phyloP scores from a whole-genome alignment of 495 filamentous ascomycete species.

The Hypoxylon cercidicola region DNA sequence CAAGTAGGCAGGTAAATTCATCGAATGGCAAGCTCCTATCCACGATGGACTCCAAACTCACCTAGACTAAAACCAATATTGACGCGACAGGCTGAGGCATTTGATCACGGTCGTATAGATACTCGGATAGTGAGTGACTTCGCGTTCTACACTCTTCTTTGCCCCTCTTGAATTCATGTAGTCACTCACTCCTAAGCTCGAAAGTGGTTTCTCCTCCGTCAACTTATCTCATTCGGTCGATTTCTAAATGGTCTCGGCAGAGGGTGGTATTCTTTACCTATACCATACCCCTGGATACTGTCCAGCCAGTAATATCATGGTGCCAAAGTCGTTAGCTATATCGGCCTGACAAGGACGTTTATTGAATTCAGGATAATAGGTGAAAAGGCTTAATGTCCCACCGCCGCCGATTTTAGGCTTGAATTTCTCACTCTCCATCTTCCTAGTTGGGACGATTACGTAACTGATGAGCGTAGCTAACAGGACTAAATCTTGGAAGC shows the following conservation, averaged over 20 bases:
- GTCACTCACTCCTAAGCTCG: too few relatives aligned
- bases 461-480: conserved; percentile 12
- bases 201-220: neutral
- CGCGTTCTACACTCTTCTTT: neutral
- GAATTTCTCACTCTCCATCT: conserved; percentile 23
- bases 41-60: neutral
- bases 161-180: too few relatives aligned
- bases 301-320: neutral
- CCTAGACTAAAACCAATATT: too few relatives aligned
- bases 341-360: conserved; percentile 21
- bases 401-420: conserved; percentile 36
- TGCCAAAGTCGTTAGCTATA: conserved; percentile 3
- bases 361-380: conserved; percentile 42
- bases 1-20: conserved; percentile 18
- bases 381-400: conserved; percentile 33
- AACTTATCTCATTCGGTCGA: neutral
- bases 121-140: neutral
- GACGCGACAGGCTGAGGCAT: neutral
- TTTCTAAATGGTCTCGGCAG: conserved; percentile 19
- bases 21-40: neutral
- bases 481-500: conserved; percentile 18
- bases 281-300: neutral
- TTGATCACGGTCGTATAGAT: neutral
- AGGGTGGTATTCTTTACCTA: conserved; percentile 7
- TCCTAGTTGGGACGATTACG: conserved; percentile 28